A percentile compares a stretch with the other conserved stretches of the same genome.
These are phyloP conservation scores for Corymbia calophylla DNA, from an alignment of 441 rosid species.

Conservation along the genomic window DNA sequence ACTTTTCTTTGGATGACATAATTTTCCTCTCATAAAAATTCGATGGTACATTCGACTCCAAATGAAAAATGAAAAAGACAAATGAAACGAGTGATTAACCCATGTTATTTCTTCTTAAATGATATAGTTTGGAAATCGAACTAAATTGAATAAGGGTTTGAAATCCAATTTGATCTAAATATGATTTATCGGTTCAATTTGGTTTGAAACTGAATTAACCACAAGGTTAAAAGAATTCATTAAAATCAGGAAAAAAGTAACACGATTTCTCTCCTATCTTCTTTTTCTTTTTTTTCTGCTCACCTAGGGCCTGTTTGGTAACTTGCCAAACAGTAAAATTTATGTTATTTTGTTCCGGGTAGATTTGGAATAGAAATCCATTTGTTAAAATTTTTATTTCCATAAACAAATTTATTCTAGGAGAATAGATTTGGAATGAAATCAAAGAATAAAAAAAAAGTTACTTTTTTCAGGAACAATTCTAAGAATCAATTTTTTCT, in stretches of 20 bases:
- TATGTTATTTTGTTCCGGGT: too few species aligned
- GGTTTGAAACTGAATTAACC: neutral
- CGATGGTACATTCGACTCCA: neutral
- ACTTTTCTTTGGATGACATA: neutral
- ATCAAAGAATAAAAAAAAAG: too few species aligned
- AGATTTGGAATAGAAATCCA: too few species aligned
- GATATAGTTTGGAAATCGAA: fast-evolving
- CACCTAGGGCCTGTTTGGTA: neutral
- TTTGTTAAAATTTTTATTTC: too few species aligned
- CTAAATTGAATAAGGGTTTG: neutral
- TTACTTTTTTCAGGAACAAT: too few species aligned
- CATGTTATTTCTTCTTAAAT: fast-evolving
- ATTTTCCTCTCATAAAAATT: neutral
- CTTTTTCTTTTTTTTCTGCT: neutral
- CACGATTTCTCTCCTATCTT: neutral
- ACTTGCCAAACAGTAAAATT: too few species aligned
- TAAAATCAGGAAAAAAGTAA: neutral
- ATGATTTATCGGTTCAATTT: neutral
- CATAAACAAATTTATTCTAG: too few species aligned
- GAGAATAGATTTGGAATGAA: too few species aligned
- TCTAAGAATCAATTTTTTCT: too few species aligned
- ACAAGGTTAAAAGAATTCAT: neutral
- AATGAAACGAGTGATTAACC: neutral
- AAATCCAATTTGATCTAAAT: too few species aligned
- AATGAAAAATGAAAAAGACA: neutral